Conservation (phyloP, 164 flowering plant genomes). For the Litsea cubeba region DNA sequence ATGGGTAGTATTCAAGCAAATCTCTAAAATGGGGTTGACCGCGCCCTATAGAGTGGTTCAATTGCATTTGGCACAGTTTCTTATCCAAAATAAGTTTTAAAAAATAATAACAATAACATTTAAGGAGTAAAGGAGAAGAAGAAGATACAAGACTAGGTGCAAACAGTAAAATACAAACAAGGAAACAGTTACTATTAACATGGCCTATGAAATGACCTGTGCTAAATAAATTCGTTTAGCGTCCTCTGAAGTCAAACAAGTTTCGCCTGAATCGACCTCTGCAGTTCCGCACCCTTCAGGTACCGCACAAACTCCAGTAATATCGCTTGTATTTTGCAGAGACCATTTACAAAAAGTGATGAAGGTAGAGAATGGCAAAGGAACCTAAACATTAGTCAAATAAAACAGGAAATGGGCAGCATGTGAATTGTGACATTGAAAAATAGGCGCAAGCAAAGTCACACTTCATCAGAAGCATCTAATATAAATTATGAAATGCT, state of each 20-base stretch:
- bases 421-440: slow-evolving; percentile 2
- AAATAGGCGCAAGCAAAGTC: not conserved
- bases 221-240: slow-evolving; percentile 66
- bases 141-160: not conserved
- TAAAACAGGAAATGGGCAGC: not conserved
- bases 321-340: slow-evolving; percentile 15
- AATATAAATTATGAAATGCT: slow-evolving; percentile 3
- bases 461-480: not conserved
- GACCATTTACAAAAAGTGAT: slow-evolving; percentile 51
- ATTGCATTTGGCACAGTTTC: not conserved
- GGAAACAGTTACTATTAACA: not conserved
- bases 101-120: not conserved
- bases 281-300: slow-evolving; percentile 17
- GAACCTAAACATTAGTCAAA: slow-evolving; percentile 35
- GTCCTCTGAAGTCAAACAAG: slow-evolving; percentile 21
- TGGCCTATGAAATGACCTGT: slow-evolving; percentile 43
- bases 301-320: slow-evolving; percentile 15
- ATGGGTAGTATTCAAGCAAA: not conserved
- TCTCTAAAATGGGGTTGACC: not conserved
- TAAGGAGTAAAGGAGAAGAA: not conserved
- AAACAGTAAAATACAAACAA: not conserved
- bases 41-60: not conserved
- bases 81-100: too few species aligned
- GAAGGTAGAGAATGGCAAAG: slow-evolving; percentile 69
- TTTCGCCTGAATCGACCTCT: slow-evolving; percentile 18